Evolutionary conservation across 1,139 yeast species (phyloP).

Genomic region (Groenewaldozyma auringiensis): DNA sequence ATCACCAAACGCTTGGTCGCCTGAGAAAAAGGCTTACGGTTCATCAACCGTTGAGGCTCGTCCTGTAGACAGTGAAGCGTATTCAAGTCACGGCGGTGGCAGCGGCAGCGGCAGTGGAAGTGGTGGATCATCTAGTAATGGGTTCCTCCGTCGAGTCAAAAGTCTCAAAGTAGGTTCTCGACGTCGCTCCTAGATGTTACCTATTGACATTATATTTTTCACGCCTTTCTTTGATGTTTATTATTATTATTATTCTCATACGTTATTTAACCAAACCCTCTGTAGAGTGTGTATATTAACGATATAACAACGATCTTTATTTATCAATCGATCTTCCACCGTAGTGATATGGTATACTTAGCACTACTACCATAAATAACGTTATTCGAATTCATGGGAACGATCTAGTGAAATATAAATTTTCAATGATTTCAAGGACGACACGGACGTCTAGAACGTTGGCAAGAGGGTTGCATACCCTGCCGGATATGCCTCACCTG

Average conservation of each 20-base stretch:
- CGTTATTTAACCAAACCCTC: too few species aligned
- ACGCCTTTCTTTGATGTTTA: conserved; percentile 1
- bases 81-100: background rate
- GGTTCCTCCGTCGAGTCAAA: conserved; percentile 75
- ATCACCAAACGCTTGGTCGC: conserved; percentile 7
- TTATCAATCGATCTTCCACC: too few species aligned
- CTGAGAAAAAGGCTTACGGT: conserved; percentile 2
- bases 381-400: too few species aligned
- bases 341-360: too few species aligned
- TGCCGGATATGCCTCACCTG: conserved; percentile 28
- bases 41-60: background rate
- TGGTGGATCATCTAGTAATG: conserved; percentile 19
- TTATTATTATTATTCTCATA: too few species aligned
- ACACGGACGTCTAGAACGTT: background rate
- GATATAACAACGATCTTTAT: too few species aligned
- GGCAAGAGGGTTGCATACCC: conserved; percentile 18
- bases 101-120: background rate
- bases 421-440: background rate
- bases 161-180: conserved; percentile 58
- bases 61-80: background rate
- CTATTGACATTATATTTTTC: too few species aligned
- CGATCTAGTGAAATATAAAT: too few species aligned
- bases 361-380: too few species aligned
- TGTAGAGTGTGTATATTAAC: too few species aligned
- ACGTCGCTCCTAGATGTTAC: conserved; percentile 9